phyloP scores from a whole-genome alignment of 1,139 yeast species.

The Sugiyamaella japonica region DNA sequence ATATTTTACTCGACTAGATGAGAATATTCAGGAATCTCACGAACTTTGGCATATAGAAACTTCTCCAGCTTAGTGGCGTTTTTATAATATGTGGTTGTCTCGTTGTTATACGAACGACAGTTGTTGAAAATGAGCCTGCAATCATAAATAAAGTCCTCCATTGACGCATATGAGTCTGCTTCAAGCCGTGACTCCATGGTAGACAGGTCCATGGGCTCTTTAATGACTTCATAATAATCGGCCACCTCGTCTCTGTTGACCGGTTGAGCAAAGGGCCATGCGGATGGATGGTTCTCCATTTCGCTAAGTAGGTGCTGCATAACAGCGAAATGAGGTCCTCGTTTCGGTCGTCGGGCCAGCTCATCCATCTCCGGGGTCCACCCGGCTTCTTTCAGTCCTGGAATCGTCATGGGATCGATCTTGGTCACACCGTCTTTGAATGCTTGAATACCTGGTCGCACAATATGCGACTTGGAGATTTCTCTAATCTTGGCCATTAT shows the following conservation, averaged over 20 bases:
- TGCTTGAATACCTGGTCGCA: conserved; percentile 75
- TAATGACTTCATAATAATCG: conserved; percentile 92
- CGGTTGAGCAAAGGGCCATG: conserved; percentile 98
- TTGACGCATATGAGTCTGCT: conserved; percentile 83
- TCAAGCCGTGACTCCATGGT: conserved; percentile 95
- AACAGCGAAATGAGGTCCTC: conserved; percentile 92
- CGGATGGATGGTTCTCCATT: conserved; percentile 89
- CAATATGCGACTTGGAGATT: conserved; percentile 74
- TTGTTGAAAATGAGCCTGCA: conserved; percentile 83
- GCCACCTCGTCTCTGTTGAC: conserved; percentile 94
- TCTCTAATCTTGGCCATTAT: conserved; percentile 79
- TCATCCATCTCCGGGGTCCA: conserved; percentile 99
- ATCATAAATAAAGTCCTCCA: conserved; percentile 91
- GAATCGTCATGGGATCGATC: conserved; percentile 73
- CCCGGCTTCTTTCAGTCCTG: conserved; percentile 89
- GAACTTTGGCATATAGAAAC: conserved; percentile 74
- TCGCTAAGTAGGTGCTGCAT: conserved; percentile 88
- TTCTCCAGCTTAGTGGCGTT: conserved; percentile 92
- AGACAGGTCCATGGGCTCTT: conserved; percentile 97
- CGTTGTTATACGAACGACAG: conserved; percentile 49
- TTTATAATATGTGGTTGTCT: conserved; percentile 35
- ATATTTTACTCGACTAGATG: conserved; percentile 48
- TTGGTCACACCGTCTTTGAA: conserved; percentile 48
- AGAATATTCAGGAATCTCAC: conserved; percentile 77
- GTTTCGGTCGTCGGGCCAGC: conserved; percentile 88